These are phyloP conservation scores for Purshia tridentata DNA, from an alignment of 306 rosid genomes.

Conservation along the genomic window DNA sequence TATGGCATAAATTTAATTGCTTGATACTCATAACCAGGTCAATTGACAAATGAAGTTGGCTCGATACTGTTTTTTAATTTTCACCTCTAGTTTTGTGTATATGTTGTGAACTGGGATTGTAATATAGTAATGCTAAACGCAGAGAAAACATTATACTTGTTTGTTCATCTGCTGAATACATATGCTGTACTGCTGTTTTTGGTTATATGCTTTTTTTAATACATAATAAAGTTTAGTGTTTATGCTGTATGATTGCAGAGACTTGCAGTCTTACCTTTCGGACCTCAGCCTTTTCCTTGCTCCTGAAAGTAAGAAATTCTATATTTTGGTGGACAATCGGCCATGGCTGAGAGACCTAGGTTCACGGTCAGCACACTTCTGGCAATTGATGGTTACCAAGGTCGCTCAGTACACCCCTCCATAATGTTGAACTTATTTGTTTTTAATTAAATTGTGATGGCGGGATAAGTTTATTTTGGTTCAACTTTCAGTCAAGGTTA, in stretches of 20 bases:
- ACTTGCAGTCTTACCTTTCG: slow-evolving; percentile 91
- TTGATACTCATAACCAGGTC: background rate
- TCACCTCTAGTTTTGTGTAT: background rate
- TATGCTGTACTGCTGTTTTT: background rate
- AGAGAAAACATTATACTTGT: background rate
- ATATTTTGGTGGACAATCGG: slow-evolving; percentile 91
- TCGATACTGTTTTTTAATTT: background rate
- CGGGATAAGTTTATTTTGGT: background rate
- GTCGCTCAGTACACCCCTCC: slow-evolving; percentile 32
- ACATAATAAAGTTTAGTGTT: slow-evolving; percentile 20
- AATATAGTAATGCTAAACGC: background rate
- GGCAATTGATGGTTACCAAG: slow-evolving; percentile 99
- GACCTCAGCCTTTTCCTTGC: slow-evolving; percentile 84
- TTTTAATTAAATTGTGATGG: background rate
- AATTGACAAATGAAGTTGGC: background rate
- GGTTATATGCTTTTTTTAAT: slow-evolving; percentile 2
- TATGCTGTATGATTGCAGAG: slow-evolving; percentile 54
- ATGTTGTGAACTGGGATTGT: too few species aligned
- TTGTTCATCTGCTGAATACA: background rate
- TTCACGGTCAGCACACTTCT: slow-evolving; percentile 69
- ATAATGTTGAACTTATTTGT: background rate
- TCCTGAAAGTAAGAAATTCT: slow-evolving; percentile 62
- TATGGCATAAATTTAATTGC: slow-evolving; percentile 7
- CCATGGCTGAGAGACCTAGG: slow-evolving; percentile 86
- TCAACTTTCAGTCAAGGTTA: slow-evolving; percentile 70